A percentile compares a stretch with the other conserved stretches of the same genome.
Evolutionary conservation across 2,329 filamentous ascomycete genomes (phyloP).

Genomic region (Gliomastix tumulicola): DNA sequence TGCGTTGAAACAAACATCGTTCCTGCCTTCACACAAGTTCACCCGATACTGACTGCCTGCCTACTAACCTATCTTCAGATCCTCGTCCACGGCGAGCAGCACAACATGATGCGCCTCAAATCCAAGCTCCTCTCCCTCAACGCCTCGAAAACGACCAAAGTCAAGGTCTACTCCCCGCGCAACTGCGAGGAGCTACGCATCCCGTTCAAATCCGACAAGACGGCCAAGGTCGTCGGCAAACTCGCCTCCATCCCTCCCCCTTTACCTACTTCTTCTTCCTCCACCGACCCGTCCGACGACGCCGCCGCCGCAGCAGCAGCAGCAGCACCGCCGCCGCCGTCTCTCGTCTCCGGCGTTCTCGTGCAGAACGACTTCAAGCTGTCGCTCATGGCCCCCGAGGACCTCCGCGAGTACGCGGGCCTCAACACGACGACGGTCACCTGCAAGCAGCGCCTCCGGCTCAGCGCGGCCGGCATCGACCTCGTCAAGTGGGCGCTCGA

Average conservation of each 20-base stretch:
- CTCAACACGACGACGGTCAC: conserved; percentile 90
- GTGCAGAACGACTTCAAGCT: conserved; percentile 98
- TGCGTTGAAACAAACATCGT: too few species aligned
- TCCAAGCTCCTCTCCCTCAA: conserved; percentile 93
- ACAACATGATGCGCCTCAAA: conserved; percentile 96
- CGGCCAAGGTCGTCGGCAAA: conserved; percentile 92
- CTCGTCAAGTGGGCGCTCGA: conserved; percentile 91
- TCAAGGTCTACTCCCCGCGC: conserved; percentile 87
- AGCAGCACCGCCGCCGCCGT: conserved; percentile 12
- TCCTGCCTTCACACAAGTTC: neutral
- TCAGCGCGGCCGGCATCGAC: conserved; percentile 83
- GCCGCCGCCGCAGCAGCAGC: conserved; percentile 20
- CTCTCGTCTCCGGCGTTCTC: conserved; percentile 78
- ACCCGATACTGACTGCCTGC: neutral
- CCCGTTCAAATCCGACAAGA: conserved; percentile 91
- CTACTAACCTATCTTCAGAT: conserved; percentile 49
- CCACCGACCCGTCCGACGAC: conserved; percentile 8
- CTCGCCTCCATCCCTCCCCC: conserved; percentile 65
- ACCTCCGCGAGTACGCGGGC: conserved; percentile 93
- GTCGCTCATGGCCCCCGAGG: conserved; percentile 92
- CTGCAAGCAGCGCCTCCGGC: conserved; percentile 83
- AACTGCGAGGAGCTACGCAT: conserved; percentile 95
- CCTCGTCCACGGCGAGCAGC: conserved; percentile 91
- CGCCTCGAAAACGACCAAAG: conserved; percentile 68
- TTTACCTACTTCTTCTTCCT: too few species aligned